Evolutionary conservation across 305 asterid genomes (phyloP).

Genomic region (Solanum hybrid): DNA sequence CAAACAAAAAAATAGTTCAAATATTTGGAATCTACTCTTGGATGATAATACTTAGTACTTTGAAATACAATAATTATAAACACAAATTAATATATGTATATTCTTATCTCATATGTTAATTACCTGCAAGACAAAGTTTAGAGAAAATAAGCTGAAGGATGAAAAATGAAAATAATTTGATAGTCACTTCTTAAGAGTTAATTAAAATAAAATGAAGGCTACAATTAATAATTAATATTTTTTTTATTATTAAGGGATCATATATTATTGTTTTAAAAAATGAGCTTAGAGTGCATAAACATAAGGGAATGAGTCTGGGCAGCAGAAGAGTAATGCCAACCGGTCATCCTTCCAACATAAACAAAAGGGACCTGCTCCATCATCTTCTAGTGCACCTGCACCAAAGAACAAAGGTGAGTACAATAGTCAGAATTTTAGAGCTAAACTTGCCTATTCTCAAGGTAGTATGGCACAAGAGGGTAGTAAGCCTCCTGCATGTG

Average conservation of each 20-base stretch:
- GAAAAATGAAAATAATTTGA: not conserved
- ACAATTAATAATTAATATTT: not conserved
- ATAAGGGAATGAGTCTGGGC: no score
- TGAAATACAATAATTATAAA: not conserved
- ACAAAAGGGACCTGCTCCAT: no score
- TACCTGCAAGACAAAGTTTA: not conserved
- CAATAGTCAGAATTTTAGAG: no score
- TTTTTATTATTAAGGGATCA: not conserved
- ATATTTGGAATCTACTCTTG: not conserved
- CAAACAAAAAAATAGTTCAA: not conserved
- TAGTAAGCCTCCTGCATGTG: no score
- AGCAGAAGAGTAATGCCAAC: no score
- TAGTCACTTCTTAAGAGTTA: not conserved
- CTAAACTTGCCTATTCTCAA: no score
- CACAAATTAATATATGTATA: not conserved
- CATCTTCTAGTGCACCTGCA: no score
- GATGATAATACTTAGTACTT: not conserved
- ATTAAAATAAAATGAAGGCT: not conserved
- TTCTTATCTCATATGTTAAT: not conserved
- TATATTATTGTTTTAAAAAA: no score
- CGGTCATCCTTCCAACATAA: no score
- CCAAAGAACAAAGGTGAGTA: no score
- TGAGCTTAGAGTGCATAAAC: not conserved
- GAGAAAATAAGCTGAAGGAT: not conserved
- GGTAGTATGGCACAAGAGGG: no score